phyloP scores from a whole-genome alignment of 495 filamentous ascomycete species.

The Penicillium psychrofluorescens region DNA sequence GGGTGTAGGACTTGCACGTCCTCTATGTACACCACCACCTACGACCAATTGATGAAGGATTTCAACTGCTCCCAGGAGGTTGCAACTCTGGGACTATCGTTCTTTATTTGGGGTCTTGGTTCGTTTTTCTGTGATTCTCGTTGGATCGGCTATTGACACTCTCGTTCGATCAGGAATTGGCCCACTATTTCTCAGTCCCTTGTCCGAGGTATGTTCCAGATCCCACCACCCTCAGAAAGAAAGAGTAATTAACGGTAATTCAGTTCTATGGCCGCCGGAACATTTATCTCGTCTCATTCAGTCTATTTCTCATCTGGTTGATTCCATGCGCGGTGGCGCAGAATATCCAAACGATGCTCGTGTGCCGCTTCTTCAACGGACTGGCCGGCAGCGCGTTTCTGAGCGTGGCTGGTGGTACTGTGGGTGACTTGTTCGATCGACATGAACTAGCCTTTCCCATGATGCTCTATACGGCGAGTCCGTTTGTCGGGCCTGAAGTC shows the following conservation, averaged over 20 bases:
- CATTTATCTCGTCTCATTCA: slow-evolving; percentile 75
- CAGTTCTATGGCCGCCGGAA: slow-evolving; percentile 85
- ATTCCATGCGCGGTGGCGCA: slow-evolving; percentile 82
- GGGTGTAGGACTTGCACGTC: slow-evolving; percentile 69
- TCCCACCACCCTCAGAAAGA: not conserved
- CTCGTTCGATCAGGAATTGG: slow-evolving; percentile 47
- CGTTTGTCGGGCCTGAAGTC: slow-evolving; percentile 62
- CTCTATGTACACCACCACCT: slow-evolving; percentile 83
- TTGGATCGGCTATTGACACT: slow-evolving; percentile 9
- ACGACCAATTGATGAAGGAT: slow-evolving; percentile 71
- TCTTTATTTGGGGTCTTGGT: slow-evolving; percentile 67
- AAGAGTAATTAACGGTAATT: slow-evolving; percentile 17
- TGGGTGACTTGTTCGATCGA: slow-evolving; percentile 79
- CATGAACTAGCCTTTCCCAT: slow-evolving; percentile 68
- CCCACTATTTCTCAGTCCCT: slow-evolving; percentile 61
- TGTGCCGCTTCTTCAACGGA: slow-evolving; percentile 79
- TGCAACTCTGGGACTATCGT: slow-evolving; percentile 71
- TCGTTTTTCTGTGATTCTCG: slow-evolving; percentile 11
- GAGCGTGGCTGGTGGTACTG: slow-evolving; percentile 82
- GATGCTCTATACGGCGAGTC: slow-evolving; percentile 73
- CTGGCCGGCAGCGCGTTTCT: slow-evolving; percentile 83
- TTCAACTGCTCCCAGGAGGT: slow-evolving; percentile 63
- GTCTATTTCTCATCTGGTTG: slow-evolving; percentile 74
- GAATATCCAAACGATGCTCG: slow-evolving; percentile 76
- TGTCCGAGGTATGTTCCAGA: slow-evolving; percentile 44